These are phyloP conservation scores for Ogataea angusta DNA, from an alignment of 805 yeast genomes.

Conservation along the genomic window DNA sequence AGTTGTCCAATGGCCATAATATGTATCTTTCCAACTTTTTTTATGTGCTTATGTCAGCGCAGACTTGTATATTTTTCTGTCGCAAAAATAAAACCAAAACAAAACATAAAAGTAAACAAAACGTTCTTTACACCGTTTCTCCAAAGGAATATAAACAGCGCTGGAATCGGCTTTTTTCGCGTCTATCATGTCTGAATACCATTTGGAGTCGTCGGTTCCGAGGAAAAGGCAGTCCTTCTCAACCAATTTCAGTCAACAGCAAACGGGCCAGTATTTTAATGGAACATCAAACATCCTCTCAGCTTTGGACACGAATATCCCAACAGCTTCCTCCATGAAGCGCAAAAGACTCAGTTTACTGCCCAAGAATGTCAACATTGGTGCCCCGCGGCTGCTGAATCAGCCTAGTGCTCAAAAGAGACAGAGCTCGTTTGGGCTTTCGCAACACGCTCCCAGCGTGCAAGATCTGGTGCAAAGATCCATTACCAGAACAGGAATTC, in stretches of 20 bases:
- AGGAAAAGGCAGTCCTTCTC: slow-evolving; percentile 23
- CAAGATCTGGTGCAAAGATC: slow-evolving; percentile 30
- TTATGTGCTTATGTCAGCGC: slow-evolving; percentile 2
- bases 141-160: slow-evolving; percentile 4
- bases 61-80: not conserved
- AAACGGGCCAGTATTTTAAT: slow-evolving; percentile 13
- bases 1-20: slow-evolving; percentile 29
- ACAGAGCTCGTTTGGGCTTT: slow-evolving; percentile 25
- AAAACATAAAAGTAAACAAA: slow-evolving; percentile 12
- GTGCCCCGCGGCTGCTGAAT: slow-evolving; percentile 30
- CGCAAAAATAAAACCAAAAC: slow-evolving; percentile 10
- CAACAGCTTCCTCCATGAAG: slow-evolving; percentile 15
- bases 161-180: not conserved
- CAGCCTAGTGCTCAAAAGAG: slow-evolving; percentile 23
- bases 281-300: slow-evolving; percentile 20
- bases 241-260: slow-evolving; percentile 14
- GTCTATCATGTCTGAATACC: slow-evolving; percentile 20
- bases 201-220: slow-evolving; percentile 19
- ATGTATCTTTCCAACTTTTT: not conserved
- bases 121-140: slow-evolving; percentile 1
- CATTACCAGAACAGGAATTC: slow-evolving; percentile 22
- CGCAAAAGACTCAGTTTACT: slow-evolving; percentile 29
- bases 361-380: slow-evolving; percentile 29
- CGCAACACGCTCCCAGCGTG: slow-evolving; percentile 21
- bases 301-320: not conserved